Evolutionary conservation across 177 flowering plant genomes (phyloP).

Genomic region (Vitis hybrid): DNA sequence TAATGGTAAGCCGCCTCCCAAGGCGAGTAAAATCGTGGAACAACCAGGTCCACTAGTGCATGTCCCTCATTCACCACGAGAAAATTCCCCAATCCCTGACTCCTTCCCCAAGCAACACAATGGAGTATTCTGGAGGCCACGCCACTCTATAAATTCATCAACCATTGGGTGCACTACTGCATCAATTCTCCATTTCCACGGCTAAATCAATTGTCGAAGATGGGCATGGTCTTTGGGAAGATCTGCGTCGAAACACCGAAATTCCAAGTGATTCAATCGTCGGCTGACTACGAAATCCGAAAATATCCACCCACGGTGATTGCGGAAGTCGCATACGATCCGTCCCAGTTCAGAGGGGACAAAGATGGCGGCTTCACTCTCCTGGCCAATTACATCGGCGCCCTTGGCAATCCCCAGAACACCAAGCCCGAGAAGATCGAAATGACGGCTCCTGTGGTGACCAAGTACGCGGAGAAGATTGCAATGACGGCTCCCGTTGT

Average conservation of each 20-base stretch:
- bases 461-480: constrained; percentile 49
- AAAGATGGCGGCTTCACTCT: constrained; percentile 81
- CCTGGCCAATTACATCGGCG: constrained; percentile 87
- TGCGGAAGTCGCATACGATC: constrained; percentile 73
- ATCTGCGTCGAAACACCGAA: constrained; percentile 78
- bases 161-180: not conserved
- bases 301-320: constrained; percentile 60
- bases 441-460: constrained; percentile 90
- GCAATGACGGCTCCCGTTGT: constrained; percentile 84
- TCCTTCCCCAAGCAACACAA: not conserved
- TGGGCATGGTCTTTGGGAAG: constrained; percentile 80
- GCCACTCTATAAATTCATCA: no score
- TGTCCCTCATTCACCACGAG: constrained; percentile 14
- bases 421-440: constrained; percentile 72
- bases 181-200: not conserved
- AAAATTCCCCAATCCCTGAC: not conserved
- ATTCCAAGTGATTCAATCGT: constrained; percentile 51
- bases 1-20: no score
- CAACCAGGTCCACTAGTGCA: constrained; percentile 12
- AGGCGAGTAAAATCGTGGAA: constrained; percentile 12
- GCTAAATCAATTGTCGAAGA: constrained; percentile 8
- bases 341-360: constrained; percentile 55
- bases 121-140: not conserved
- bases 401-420: constrained; percentile 76
- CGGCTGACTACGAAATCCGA: constrained; percentile 71